Conservation (phyloP, 345 rosid genomes). For the Bruguiera gymnorhiza region DNA sequence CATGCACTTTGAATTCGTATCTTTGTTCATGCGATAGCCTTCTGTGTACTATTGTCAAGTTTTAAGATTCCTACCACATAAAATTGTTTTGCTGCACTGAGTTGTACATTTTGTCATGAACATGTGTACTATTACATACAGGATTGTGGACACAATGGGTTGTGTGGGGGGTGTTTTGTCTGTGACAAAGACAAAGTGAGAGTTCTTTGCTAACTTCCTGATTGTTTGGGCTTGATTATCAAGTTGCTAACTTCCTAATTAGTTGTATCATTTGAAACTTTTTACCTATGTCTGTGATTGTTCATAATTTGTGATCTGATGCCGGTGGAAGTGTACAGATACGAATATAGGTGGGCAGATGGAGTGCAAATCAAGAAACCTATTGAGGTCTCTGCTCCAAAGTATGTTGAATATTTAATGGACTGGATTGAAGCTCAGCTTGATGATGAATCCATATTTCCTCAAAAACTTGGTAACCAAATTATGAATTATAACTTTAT, state of each 20-base stretch:
- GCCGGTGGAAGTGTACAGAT: conserved; percentile 44
- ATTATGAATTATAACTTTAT: conserved; percentile 11
- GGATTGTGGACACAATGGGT: no score
- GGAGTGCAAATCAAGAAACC: conserved; percentile 98
- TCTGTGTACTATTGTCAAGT: no score
- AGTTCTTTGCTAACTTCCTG: conserved; percentile 6
- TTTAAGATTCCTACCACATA: no score
- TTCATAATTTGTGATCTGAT: conserved; percentile 15
- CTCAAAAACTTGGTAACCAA: conserved; percentile 87
- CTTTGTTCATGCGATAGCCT: no score
- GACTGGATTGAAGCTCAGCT: conserved; percentile 98
- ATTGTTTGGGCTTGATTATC: background rate
- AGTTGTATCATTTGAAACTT: background rate
- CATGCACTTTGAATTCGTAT: no score
- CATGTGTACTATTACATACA: no score
- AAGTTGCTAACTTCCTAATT: conserved; percentile 8
- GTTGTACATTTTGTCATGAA: no score
- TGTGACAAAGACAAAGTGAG: background rate
- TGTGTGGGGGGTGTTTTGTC: background rate
- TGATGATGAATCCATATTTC: conserved; percentile 93
- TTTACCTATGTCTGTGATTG: background rate
- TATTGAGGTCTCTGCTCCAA: conserved; percentile 98
- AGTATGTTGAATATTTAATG: conserved; percentile 96
- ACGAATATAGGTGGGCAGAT: conserved; percentile 99
- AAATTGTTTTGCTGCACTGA: no score